These are phyloP conservation scores for Phytophthora rubi DNA, from an alignment of 352 stramenopile species.

Conservation along the genomic window DNA sequence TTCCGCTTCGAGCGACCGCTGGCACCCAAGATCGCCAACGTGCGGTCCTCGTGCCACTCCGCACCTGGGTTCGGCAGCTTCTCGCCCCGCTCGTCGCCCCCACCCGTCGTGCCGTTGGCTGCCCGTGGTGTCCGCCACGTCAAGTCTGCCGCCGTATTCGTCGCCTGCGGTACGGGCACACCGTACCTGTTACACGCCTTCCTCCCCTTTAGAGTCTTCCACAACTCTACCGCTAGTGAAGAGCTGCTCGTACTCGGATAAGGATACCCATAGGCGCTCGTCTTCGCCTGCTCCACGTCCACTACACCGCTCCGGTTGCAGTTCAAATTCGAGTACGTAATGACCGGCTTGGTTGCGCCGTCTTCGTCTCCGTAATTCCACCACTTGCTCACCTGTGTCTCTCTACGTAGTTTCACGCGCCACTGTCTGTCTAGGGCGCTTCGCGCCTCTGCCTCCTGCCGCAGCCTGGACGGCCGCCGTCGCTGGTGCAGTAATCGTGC, in stretches of 20 bases:
- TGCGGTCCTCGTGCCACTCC: no score
- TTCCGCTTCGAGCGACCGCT: no score
- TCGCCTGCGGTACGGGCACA: background rate
- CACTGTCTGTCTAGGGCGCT: background rate
- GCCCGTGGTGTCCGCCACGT: no score
- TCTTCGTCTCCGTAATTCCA: background rate
- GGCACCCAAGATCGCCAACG: no score
- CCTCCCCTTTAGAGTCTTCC: background rate
- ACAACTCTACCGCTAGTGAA: background rate
- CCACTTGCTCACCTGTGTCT: background rate
- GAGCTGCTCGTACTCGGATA: background rate
- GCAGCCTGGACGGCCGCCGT: background rate
- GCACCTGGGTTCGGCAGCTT: no score
- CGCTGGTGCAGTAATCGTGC: background rate
- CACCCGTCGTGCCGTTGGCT: no score
- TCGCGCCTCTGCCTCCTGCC: background rate
- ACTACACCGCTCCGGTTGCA: background rate
- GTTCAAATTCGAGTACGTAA: background rate
- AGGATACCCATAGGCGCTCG: background rate
- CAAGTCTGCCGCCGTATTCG: background rate
- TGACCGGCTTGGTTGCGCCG: background rate
- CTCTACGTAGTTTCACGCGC: background rate
- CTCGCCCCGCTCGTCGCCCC: no score
- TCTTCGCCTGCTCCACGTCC: background rate
- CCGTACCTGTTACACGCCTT: background rate